A percentile compares a stretch with the other conserved stretches of the same genome.
Evolutionary conservation across 257 asterid genomes (phyloP).

Genomic region (Fraxinus excelsior): DNA sequence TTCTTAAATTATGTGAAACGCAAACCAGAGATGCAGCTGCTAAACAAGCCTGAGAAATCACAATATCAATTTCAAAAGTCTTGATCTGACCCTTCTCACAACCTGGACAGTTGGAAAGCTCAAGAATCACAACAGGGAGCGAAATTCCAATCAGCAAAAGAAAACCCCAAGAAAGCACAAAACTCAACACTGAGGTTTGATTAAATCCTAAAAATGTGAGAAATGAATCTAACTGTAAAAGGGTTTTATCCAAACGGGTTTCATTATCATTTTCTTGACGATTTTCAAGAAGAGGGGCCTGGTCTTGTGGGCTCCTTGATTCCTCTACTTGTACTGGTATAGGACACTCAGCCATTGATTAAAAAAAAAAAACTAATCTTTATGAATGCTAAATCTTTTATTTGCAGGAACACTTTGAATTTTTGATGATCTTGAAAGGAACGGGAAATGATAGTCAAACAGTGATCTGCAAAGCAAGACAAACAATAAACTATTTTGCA

Average conservation of each 20-base stretch:
- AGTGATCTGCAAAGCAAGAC: background rate
- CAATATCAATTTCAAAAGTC: slow-evolving; percentile 72
- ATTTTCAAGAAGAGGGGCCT: slow-evolving; percentile 44
- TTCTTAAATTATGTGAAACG: slow-evolving; percentile 72
- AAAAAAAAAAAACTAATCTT: background rate
- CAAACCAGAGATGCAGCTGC: slow-evolving; percentile 72
- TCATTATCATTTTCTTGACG: slow-evolving; percentile 35
- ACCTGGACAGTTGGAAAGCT: slow-evolving; percentile 62
- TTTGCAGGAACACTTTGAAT: background rate
- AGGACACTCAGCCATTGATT: slow-evolving; percentile 57
- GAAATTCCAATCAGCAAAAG: slow-evolving; percentile 56
- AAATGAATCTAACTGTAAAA: slow-evolving; percentile 46
- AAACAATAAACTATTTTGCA: too few species aligned
- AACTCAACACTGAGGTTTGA: slow-evolving; percentile 48
- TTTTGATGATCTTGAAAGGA: slow-evolving; percentile 6
- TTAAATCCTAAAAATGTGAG: slow-evolving; percentile 61
- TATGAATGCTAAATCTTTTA: background rate
- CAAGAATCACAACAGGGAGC: slow-evolving; percentile 57
- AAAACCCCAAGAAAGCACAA: slow-evolving; percentile 53
- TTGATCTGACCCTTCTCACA: slow-evolving; percentile 75
- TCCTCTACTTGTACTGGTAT: slow-evolving; percentile 48
- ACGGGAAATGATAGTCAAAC: slow-evolving; percentile 16
- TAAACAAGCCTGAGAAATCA: slow-evolving; percentile 66
- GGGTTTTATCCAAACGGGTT: slow-evolving; percentile 56
- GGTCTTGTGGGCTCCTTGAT: slow-evolving; percentile 36